Percentiles rank a stretch among this genome's conserved stretches.
These are phyloP conservation scores for Solanum habrochaites DNA, from an alignment of 257 asterid species.

Conservation along the genomic window DNA sequence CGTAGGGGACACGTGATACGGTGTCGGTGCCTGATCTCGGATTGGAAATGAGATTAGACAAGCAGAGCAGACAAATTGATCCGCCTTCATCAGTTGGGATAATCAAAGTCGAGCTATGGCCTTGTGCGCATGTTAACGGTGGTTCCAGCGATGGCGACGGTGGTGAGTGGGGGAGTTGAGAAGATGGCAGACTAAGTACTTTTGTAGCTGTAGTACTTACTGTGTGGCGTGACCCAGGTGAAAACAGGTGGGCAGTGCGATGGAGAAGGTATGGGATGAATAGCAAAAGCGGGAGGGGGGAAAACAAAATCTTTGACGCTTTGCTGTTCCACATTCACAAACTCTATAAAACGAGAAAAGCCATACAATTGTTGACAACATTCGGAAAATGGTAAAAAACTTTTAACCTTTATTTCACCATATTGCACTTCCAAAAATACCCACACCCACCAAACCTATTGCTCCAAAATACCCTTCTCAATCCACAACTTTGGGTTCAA, in stretches of 20 bases:
- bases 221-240: background rate
- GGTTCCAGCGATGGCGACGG: constrained; percentile 15
- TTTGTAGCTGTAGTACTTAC: background rate
- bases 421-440: too few species aligned
- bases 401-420: too few species aligned
- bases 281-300: background rate
- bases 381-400: too few species aligned
- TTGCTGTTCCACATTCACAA: too few species aligned
- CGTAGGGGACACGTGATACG: constrained; percentile 80
- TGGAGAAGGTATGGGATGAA: background rate
- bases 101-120: constrained; percentile 61
- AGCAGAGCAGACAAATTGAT: constrained; percentile 72
- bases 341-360: too few species aligned
- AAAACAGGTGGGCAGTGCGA: background rate
- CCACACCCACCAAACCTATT: too few species aligned
- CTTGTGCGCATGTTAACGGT: constrained; percentile 39
- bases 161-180: constrained; percentile 5
- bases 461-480: too few species aligned
- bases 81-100: constrained; percentile 74
- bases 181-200: constrained; percentile 23
- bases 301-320: background rate
- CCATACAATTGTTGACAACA: too few species aligned
- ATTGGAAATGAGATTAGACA: constrained; percentile 64
- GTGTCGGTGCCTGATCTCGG: constrained; percentile 80
- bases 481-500: too few species aligned